A percentile compares a stretch with the other conserved stretches of the same genome.
Evolutionary conservation across 1,284 basidiomycete genomes (phyloP).

Genomic region (Marasmius tenuissimus): DNA sequence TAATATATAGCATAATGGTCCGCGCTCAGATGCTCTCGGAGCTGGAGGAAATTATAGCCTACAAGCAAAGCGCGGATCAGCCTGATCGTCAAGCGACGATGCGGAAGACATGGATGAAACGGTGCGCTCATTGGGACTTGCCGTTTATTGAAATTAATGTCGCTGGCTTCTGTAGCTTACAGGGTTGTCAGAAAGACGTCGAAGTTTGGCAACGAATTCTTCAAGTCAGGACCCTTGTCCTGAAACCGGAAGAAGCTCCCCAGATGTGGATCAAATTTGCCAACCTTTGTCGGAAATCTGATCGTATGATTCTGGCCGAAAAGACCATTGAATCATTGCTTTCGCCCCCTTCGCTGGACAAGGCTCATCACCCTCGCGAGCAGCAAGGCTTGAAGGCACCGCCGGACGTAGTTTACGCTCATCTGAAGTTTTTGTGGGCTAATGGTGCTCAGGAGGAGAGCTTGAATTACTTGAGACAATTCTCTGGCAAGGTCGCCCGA

Average conservation of each 20-base stretch:
- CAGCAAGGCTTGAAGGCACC: conserved; percentile 77
- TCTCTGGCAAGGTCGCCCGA: conserved; percentile 73
- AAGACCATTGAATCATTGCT: conserved; percentile 96
- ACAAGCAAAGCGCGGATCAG: conserved; percentile 94
- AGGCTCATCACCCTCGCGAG: conserved; percentile 40
- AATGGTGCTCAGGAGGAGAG: conserved; percentile 79
- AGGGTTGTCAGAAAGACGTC: conserved; percentile 97
- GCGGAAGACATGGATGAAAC: conserved; percentile 93
- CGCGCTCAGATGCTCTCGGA: conserved; percentile 99
- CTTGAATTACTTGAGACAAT: conserved; percentile 84
- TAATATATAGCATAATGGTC: conserved; percentile 77
- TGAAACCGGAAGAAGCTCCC: conserved; percentile 93
- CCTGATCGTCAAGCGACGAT: conserved; percentile 87
- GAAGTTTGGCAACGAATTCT: conserved; percentile 99
- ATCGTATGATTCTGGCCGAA: conserved; percentile 81
- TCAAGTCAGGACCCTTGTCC: conserved; percentile 92
- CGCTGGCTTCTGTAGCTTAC: conserved; percentile 55
- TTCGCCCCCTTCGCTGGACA: conserved; percentile 42
- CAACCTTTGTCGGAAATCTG: conserved; percentile 50
- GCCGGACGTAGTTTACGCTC: conserved; percentile 96
- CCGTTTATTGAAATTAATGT: not conserved
- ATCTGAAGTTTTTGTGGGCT: conserved; percentile 97
- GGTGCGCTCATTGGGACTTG: conserved; percentile 43
- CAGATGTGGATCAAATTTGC: conserved; percentile 87
- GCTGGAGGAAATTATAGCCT: conserved; percentile 95